Percentiles rank a stretch among this genome's conserved stretches.
These are phyloP conservation scores for Scutellaria baicalensis DNA, from an alignment of 257 asterid genomes.

Conservation along the genomic window DNA sequence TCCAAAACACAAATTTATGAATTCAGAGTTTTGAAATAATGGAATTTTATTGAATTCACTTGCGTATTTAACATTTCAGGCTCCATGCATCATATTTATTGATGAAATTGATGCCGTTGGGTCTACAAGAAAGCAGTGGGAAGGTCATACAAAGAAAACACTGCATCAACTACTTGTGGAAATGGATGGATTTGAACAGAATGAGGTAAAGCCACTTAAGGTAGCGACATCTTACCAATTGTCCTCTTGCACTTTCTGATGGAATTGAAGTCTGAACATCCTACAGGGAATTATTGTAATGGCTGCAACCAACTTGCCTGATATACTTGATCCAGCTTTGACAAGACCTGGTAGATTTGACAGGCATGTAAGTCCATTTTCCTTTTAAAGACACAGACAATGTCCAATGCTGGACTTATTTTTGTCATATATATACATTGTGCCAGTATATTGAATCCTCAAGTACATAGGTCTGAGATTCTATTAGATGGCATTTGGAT, in stretches of 20 bases:
- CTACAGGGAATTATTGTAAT: conserved; percentile 84
- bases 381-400: neutral
- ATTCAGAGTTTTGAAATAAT: neutral
- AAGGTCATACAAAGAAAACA: conserved; percentile 98
- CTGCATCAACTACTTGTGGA: conserved; percentile 93
- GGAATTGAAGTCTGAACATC: conserved; percentile 7
- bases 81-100: conserved; percentile 95
- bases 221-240: neutral
- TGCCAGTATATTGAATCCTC: neutral
- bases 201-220: conserved; percentile 51
- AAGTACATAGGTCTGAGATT: neutral
- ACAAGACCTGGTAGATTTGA: conserved; percentile 99
- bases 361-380: conserved; percentile 76
- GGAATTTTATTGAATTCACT: conserved; percentile 1
- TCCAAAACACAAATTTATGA: neutral
- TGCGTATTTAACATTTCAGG: conserved; percentile 31
- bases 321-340: conserved; percentile 96
- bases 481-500: neutral
- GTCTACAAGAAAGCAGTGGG: conserved; percentile 97
- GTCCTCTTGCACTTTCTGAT: conserved; percentile 11
- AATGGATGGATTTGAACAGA: conserved; percentile 99
- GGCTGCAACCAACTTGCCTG: conserved; percentile 99
- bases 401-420: neutral
- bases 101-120: conserved; percentile 99
- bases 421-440: neutral